Percentiles rank a stretch among this genome's conserved stretches.
Evolutionary conservation across 1,139 yeast species (phyloP).

Genomic region (Debaryomyces sp.): DNA sequence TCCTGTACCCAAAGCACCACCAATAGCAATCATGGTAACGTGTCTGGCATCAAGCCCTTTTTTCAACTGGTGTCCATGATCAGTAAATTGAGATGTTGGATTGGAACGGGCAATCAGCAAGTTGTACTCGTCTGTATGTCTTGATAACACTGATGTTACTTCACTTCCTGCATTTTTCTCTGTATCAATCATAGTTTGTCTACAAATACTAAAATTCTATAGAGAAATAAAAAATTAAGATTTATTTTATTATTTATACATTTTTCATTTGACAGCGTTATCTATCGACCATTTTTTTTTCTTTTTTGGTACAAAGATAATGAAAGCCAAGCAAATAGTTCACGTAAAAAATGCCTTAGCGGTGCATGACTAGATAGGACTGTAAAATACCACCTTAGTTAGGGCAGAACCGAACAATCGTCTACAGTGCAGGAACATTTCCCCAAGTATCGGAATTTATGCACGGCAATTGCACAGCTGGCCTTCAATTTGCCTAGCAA

Average conservation of each 20-base stretch:
- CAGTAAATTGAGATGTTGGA: slow-evolving; percentile 37
- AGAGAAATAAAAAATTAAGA: neutral
- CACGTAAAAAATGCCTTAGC: slow-evolving; percentile 1
- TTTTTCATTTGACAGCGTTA: neutral
- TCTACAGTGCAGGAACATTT: neutral
- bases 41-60: slow-evolving; percentile 70
- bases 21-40: slow-evolving; percentile 71
- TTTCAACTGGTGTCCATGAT: slow-evolving; percentile 57
- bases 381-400: neutral
- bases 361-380: neutral
- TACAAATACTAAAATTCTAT: neutral
- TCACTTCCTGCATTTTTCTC: slow-evolving; percentile 1
- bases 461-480: slow-evolving; percentile 2
- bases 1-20: slow-evolving; percentile 65
- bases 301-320: neutral
- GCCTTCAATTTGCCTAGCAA: neutral
- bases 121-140: slow-evolving; percentile 55
- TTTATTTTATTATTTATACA: slow-evolving; percentile 2
- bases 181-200: neutral
- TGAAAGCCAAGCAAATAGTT: neutral
- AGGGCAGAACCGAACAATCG: neutral
- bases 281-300: neutral
- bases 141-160: slow-evolving; percentile 33
- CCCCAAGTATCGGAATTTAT: neutral
- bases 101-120: slow-evolving; percentile 48